These are phyloP conservation scores for Tylopilus subfusipes DNA, from an alignment of 768 basidiomycete species.

Conservation along the genomic window DNA sequence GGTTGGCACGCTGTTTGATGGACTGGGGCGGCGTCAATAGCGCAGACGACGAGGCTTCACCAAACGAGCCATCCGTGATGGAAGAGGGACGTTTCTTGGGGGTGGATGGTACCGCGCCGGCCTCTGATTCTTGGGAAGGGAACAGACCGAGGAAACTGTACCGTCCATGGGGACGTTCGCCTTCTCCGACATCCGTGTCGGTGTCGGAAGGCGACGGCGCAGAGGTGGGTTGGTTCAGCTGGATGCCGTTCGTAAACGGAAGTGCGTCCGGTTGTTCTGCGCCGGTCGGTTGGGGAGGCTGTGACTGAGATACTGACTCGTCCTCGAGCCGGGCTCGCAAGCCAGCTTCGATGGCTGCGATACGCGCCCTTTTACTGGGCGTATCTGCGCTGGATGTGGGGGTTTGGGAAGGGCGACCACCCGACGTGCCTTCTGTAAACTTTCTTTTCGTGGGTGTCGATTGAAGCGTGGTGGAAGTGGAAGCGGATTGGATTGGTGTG, in stretches of 20 bases:
- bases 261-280: conserved; percentile 1
- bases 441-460: conserved; percentile 7
- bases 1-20: background rate
- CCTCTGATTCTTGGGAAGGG: conserved; percentile 11
- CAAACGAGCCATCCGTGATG: background rate
- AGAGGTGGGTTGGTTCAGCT: background rate
- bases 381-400: background rate
- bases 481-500: background rate
- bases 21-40: conserved; percentile 26
- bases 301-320: background rate
- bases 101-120: conserved; percentile 8
- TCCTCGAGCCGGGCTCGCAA: conserved; percentile 1
- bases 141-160: conserved; percentile 24
- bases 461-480: background rate
- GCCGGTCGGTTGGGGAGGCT: too few species aligned
- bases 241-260: conserved; percentile 15
- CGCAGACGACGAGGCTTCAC: background rate
- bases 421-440: background rate
- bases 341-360: conserved; percentile 12
- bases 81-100: conserved; percentile 8
- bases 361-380: background rate
- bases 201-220: background rate
- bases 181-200: background rate
- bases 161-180: background rate
- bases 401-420: background rate